Percentiles rank a stretch among this genome's conserved stretches.
Conservation (phyloP, 306 rosid genomes). For the Heteromeles arbutifolia region DNA sequence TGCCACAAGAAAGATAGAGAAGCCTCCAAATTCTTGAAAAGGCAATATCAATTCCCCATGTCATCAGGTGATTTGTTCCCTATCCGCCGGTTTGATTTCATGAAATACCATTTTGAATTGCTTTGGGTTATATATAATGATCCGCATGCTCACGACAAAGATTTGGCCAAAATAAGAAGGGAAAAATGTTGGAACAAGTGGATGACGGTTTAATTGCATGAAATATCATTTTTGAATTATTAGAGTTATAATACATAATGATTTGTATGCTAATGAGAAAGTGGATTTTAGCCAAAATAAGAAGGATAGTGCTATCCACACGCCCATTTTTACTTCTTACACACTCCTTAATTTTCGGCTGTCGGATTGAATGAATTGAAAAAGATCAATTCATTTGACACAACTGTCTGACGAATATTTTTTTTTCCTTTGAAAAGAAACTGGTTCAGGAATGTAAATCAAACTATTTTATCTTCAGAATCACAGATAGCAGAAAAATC, state of each 20-base stretch:
- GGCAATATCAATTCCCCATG: slow-evolving; percentile 43
- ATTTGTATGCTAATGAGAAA: too few relatives aligned
- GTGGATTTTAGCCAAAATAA: too few relatives aligned
- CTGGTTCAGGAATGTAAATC: neutral
- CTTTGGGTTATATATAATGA: neutral
- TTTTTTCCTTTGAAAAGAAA: neutral
- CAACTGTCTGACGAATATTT: neutral
- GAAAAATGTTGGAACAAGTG: neutral
- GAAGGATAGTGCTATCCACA: too few relatives aligned
- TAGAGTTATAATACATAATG: too few relatives aligned
- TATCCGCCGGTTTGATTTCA: neutral
- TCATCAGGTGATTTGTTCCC: slow-evolving; percentile 38
- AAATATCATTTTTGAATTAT: too few relatives aligned
- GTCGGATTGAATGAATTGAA: too few relatives aligned
- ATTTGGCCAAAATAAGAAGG: neutral
- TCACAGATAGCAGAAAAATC: neutral
- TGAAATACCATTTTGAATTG: neutral
- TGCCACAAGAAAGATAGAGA: slow-evolving; percentile 54
- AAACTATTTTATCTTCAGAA: neutral
- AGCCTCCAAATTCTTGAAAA: slow-evolving; percentile 45
- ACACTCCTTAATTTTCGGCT: too few relatives aligned
- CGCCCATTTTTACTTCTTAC: too few relatives aligned
- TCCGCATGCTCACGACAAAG: neutral
- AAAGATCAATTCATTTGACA: neutral
- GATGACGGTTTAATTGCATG: neutral